phyloP scores from a whole-genome alignment of 495 filamentous ascomycete genomes.

The Parathielavia hyrcaniae region DNA sequence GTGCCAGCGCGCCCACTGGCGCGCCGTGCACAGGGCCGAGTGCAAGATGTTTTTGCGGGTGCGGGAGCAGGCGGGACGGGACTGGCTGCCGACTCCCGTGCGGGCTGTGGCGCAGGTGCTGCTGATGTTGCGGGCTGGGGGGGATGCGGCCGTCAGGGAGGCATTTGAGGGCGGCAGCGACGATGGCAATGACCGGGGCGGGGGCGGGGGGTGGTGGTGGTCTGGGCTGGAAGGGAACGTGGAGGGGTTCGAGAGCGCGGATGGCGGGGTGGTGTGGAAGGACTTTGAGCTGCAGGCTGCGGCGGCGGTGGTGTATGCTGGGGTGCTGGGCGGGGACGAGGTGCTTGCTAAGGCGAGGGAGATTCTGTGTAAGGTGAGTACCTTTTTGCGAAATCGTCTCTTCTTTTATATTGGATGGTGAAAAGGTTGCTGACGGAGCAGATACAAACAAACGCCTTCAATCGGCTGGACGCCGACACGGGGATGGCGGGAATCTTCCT shows the following conservation, averaged over 20 bases:
- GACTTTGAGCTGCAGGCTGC: slow-evolving; percentile 45
- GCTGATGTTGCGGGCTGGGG: slow-evolving; percentile 24
- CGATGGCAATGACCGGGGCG: too few species aligned
- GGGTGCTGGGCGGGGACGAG: slow-evolving; percentile 25
- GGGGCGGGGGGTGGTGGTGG: too few species aligned
- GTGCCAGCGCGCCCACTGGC: slow-evolving; percentile 56
- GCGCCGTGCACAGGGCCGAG: slow-evolving; percentile 44
- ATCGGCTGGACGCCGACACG: slow-evolving; percentile 36
- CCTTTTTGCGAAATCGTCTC: neutral
- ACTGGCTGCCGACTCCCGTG: slow-evolving; percentile 44
- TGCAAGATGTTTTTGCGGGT: slow-evolving; percentile 43
- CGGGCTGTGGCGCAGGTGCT: slow-evolving; percentile 43
- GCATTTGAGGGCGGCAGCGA: slow-evolving; percentile 25
- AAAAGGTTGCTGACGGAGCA: slow-evolving; percentile 19
- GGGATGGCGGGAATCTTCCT: slow-evolving; percentile 39
- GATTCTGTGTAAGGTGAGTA: slow-evolving; percentile 41
- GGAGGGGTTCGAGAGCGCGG: slow-evolving; percentile 24
- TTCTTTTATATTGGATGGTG: neutral
- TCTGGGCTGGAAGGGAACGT: slow-evolving; percentile 36
- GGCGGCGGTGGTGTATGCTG: slow-evolving; percentile 38
- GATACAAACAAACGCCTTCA: slow-evolving; percentile 46
- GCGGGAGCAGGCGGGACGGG: slow-evolving; percentile 17
- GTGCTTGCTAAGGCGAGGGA: slow-evolving; percentile 32
- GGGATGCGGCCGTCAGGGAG: slow-evolving; percentile 13
- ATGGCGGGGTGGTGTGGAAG: slow-evolving; percentile 26